These are phyloP conservation scores for Magnolia changhungtana DNA, from an alignment of 164 flowering plant species.

Conservation along the genomic window DNA sequence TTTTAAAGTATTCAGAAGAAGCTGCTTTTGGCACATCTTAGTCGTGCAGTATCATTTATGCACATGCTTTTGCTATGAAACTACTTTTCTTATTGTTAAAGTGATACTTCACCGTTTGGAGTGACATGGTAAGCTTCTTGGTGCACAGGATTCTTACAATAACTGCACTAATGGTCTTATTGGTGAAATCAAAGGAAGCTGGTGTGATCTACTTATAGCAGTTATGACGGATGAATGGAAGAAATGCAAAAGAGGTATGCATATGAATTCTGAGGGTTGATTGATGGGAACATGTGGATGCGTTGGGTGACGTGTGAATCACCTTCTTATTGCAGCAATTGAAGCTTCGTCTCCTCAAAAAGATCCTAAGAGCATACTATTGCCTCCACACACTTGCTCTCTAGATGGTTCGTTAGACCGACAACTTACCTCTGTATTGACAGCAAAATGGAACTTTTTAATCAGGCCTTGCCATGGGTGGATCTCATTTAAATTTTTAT, in stretches of 20 bases:
- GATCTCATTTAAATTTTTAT: background rate
- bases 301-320: background rate
- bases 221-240: conserved; percentile 84
- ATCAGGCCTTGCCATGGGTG: background rate
- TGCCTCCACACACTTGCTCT: conserved; percentile 36
- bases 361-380: conserved; percentile 67
- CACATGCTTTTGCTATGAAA: background rate
- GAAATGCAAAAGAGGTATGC: conserved; percentile 91
- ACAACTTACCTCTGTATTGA: background rate
- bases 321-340: conserved; percentile 49
- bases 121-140: conserved; percentile 13
- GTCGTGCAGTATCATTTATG: background rate
- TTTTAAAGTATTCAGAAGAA: background rate
- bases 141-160: conserved; percentile 55
- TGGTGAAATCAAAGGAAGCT: conserved; percentile 60
- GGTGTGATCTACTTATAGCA: conserved; percentile 71
- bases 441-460: background rate
- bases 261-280: conserved; percentile 2
- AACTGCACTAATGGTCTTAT: conserved; percentile 42
- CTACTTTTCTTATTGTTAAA: background rate
- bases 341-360: conserved; percentile 86
- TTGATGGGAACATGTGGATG: background rate
- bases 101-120: background rate
- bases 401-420: conserved; percentile 41
- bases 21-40: background rate